Evolutionary conservation across 2,329 filamentous ascomycete species (phyloP).

Genomic region (Penicillium verrucosum): DNA sequence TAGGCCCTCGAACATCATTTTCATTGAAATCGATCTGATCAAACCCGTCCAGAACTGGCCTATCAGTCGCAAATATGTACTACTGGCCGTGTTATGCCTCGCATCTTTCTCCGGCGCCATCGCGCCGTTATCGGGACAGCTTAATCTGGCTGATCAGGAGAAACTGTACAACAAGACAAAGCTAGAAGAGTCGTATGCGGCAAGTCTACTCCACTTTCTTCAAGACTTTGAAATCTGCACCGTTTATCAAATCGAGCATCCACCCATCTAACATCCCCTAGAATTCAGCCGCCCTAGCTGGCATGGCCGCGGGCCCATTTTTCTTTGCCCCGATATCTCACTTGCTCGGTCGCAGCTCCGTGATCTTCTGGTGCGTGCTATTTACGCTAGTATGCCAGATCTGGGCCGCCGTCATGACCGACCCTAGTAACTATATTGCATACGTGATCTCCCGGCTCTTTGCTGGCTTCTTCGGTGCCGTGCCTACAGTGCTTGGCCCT

Average conservation of each 20-base stretch:
- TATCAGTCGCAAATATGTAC: slow-evolving; percentile 29
- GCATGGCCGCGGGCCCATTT: slow-evolving; percentile 40
- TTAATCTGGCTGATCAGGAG: slow-evolving; percentile 37
- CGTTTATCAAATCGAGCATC: not conserved
- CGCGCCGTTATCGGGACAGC: slow-evolving; percentile 36
- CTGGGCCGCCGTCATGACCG: slow-evolving; percentile 41
- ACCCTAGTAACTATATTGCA: slow-evolving; percentile 33
- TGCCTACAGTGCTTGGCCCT: slow-evolving; percentile 40
- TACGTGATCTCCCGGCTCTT: slow-evolving; percentile 42
- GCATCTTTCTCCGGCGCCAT: slow-evolving; percentile 38
- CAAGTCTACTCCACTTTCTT: slow-evolving; percentile 15
- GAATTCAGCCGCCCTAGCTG: slow-evolving; percentile 40
- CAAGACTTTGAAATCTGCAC: not conserved
- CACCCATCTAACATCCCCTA: slow-evolving; percentile 14
- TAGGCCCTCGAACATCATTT: not conserved
- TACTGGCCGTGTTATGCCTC: slow-evolving; percentile 35
- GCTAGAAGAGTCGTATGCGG: slow-evolving; percentile 33
- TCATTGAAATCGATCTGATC: not conserved
- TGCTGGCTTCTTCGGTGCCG: slow-evolving; percentile 41
- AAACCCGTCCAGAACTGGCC: slow-evolving; percentile 35
- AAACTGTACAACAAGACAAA: slow-evolving; percentile 34
- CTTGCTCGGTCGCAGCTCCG: slow-evolving; percentile 37
- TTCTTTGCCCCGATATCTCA: slow-evolving; percentile 39
- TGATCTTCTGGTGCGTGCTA: slow-evolving; percentile 42
- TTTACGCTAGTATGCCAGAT: slow-evolving; percentile 36